Percentiles rank a stretch among this genome's conserved stretches.
These are phyloP conservation scores for Clonostachys rhizophaga DNA, from an alignment of 2,329 filamentous ascomycete genomes.

Conservation along the genomic window DNA sequence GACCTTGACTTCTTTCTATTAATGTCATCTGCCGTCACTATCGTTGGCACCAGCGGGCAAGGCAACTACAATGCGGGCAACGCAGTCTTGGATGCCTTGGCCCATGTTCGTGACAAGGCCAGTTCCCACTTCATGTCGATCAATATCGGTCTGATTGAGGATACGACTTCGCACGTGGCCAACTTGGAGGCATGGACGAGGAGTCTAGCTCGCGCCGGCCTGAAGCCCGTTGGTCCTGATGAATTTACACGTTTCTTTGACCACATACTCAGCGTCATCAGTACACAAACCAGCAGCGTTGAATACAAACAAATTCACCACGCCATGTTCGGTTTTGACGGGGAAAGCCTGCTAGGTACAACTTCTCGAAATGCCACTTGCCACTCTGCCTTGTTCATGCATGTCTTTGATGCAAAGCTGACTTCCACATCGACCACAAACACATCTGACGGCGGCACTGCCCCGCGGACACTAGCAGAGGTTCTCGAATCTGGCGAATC, in stretches of 20 bases:
- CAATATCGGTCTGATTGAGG: constrained; percentile 46
- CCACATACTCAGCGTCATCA: background rate
- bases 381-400: too few relatives aligned
- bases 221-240: too few relatives aligned
- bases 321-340: too few relatives aligned
- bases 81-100: constrained; percentile 28
- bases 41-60: constrained; percentile 22
- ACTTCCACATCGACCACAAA: background rate
- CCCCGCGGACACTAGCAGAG: background rate
- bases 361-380: too few relatives aligned
- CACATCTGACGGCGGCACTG: background rate
- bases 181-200: constrained; percentile 18
- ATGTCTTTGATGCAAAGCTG: background rate
- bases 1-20: constrained; percentile 35
- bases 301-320: too few relatives aligned
- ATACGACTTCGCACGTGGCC: constrained; percentile 44
- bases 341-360: too few relatives aligned
- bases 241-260: background rate
- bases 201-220: too few relatives aligned
- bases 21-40: constrained; percentile 26
- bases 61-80: constrained; percentile 31
- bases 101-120: constrained; percentile 24
- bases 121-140: constrained; percentile 41
- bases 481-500: background rate
- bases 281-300: background rate